Evolutionary conservation across 2,329 filamentous ascomycete species (phyloP).

Genomic region (Daldinia sp.): DNA sequence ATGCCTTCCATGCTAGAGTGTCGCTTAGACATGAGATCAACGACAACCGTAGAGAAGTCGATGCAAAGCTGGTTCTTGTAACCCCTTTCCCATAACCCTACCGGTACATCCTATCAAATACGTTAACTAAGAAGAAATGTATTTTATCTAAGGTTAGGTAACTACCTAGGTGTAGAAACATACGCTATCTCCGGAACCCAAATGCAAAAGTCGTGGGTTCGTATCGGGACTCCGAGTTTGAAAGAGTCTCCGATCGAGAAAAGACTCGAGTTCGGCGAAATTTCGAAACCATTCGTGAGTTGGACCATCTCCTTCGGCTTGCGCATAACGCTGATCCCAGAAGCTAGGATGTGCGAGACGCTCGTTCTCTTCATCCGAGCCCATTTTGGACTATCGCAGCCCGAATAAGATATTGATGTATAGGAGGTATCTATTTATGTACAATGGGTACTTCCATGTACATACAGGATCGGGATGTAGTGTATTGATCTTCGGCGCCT

Average conservation of each 20-base stretch:
- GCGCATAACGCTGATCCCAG: constrained; percentile 60
- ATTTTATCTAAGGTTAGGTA: neutral
- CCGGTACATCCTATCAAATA: constrained; percentile 57
- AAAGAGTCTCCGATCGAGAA: constrained; percentile 56
- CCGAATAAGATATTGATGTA: neutral
- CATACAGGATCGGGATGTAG: no score
- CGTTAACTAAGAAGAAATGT: neutral
- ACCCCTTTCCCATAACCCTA: constrained; percentile 55
- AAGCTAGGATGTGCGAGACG: constrained; percentile 54
- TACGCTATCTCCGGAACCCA: constrained; percentile 67
- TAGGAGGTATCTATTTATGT: no score
- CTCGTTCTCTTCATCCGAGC: constrained; percentile 43
- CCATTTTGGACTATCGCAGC: constrained; percentile 2
- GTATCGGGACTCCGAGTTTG: constrained; percentile 39
- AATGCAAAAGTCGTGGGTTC: constrained; percentile 59
- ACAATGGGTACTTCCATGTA: neutral
- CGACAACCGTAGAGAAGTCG: constrained; percentile 64
- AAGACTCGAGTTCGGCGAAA: constrained; percentile 57
- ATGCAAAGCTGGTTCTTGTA: constrained; percentile 63
- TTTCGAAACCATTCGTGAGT: constrained; percentile 64
- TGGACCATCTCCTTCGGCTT: constrained; percentile 49
- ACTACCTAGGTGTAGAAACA: constrained; percentile 29
- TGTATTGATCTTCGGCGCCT: neutral
- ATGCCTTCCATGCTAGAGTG: constrained; percentile 53
- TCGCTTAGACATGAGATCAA: constrained; percentile 59